Evolutionary conservation across 495 filamentous ascomycete species (phyloP).

Genomic region (Tricharina praecox): DNA sequence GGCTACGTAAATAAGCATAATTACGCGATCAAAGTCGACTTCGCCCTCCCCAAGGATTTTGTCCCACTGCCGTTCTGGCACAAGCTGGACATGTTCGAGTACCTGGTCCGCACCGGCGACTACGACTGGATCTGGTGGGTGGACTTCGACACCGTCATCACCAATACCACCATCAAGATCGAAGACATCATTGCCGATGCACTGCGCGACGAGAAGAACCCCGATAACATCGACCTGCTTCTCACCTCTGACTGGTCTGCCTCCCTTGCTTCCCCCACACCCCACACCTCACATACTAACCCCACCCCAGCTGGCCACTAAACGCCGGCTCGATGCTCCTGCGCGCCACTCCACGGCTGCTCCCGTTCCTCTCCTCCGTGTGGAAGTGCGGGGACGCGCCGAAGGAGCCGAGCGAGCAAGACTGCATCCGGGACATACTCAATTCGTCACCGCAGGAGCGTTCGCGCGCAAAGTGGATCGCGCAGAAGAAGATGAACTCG

Average conservation of each 20-base stretch:
- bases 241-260: slow-evolving; percentile 14
- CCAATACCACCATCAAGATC: slow-evolving; percentile 9
- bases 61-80: slow-evolving; percentile 2
- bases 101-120: slow-evolving; percentile 7
- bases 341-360: slow-evolving; percentile 14
- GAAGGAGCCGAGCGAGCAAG: slow-evolving; percentile 18
- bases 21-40: slow-evolving; percentile 1
- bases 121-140: slow-evolving; percentile 29
- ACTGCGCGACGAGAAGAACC: slow-evolving; percentile 10
- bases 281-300: background rate
- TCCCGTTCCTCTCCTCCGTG: slow-evolving; percentile 16
- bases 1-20: slow-evolving; percentile 6
- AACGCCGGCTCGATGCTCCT: slow-evolving; percentile 27
- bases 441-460: slow-evolving; percentile 2
- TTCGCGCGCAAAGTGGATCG: slow-evolving; percentile 12
- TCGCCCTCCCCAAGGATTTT: background rate
- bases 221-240: slow-evolving; percentile 12
- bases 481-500: slow-evolving; percentile 25
- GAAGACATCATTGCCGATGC: slow-evolving; percentile 19
- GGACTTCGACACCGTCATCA: slow-evolving; percentile 19
- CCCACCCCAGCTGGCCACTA: slow-evolving; percentile 21
- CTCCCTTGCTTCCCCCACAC: background rate
- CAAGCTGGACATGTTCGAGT: slow-evolving; percentile 7
- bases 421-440: slow-evolving; percentile 18
- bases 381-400: slow-evolving; percentile 9